Evolutionary conservation across 2,329 filamentous ascomycete genomes (phyloP).

Genomic region (Colletotrichum salicis): DNA sequence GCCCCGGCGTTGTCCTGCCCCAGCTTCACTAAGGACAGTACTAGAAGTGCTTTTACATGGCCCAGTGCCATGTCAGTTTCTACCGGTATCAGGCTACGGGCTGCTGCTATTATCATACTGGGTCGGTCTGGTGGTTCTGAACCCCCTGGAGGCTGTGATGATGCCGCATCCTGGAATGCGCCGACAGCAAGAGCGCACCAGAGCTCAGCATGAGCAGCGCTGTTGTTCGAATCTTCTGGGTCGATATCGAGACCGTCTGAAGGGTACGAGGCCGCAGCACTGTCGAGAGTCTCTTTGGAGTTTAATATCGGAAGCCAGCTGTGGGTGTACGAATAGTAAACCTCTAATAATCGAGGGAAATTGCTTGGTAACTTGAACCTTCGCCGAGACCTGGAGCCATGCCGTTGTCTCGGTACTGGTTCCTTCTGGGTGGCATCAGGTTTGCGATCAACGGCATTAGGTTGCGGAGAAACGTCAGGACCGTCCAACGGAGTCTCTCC

Average conservation of each 20-base stretch:
- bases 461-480: constrained; percentile 6
- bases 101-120: constrained; percentile 58
- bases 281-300: constrained; percentile 67
- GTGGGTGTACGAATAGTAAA: constrained; percentile 81
- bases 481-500: constrained; percentile 11
- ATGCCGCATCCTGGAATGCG: constrained; percentile 60
- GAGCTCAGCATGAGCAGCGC: constrained; percentile 64
- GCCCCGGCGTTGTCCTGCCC: constrained; percentile 64
- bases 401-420: constrained; percentile 8
- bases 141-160: constrained; percentile 27
- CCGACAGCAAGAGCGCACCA: constrained; percentile 70
- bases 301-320: constrained; percentile 81
- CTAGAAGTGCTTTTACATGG: constrained; percentile 65
- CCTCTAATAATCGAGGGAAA: constrained; percentile 72
- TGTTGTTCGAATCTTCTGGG: constrained; percentile 41
- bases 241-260: constrained; percentile 44
- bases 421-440: neutral
- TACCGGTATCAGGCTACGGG: constrained; percentile 59
- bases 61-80: constrained; percentile 52
- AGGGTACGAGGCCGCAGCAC: constrained; percentile 55
- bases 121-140: constrained; percentile 44
- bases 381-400: constrained; percentile 14
- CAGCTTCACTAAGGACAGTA: constrained; percentile 73
- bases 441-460: constrained; percentile 13
- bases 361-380: constrained; percentile 57